Conservation (phyloP, 257 asterid genomes). For the Pogostemon cablin region DNA sequence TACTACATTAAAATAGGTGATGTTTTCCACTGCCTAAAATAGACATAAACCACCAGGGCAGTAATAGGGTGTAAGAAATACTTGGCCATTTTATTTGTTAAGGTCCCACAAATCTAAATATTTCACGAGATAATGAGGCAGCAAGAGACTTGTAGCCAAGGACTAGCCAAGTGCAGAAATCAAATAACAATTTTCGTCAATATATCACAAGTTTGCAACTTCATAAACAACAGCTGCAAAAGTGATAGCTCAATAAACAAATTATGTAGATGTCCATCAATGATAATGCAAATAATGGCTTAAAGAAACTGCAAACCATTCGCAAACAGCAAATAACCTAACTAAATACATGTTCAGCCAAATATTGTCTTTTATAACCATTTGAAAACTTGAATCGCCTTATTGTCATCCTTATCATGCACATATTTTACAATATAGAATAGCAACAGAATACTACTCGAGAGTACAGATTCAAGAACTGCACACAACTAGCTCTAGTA, state of each 20-base stretch:
- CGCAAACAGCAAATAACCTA: conserved; percentile 10
- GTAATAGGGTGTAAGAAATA: too few relatives aligned
- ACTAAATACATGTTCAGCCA: conserved; percentile 19
- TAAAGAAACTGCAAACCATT: conserved; percentile 18
- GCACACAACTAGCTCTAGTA: conserved; percentile 37
- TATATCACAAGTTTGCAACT: not conserved
- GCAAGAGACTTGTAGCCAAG: too few relatives aligned
- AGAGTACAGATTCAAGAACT: not conserved
- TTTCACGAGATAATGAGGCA: too few relatives aligned
- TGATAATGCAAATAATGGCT: not conserved
- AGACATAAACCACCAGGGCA: too few relatives aligned
- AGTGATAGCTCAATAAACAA: not conserved
- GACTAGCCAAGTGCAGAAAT: too few relatives aligned
- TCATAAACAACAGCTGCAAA: not conserved
- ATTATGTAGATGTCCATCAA: not conserved
- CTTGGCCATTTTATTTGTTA: too few relatives aligned
- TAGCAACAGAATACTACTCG: not conserved
- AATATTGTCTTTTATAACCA: conserved; percentile 1
- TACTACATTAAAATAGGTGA: too few relatives aligned
- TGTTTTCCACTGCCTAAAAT: too few relatives aligned
- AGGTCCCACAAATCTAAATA: too few relatives aligned
- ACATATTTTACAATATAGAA: conserved; percentile 29
- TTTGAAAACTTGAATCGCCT: conserved; percentile 13
- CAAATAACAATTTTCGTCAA: too few relatives aligned
- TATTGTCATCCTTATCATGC: conserved; percentile 10